Conservation (phyloP, 1,284 basidiomycete genomes). For the Apiotrichum siamense region DNA sequence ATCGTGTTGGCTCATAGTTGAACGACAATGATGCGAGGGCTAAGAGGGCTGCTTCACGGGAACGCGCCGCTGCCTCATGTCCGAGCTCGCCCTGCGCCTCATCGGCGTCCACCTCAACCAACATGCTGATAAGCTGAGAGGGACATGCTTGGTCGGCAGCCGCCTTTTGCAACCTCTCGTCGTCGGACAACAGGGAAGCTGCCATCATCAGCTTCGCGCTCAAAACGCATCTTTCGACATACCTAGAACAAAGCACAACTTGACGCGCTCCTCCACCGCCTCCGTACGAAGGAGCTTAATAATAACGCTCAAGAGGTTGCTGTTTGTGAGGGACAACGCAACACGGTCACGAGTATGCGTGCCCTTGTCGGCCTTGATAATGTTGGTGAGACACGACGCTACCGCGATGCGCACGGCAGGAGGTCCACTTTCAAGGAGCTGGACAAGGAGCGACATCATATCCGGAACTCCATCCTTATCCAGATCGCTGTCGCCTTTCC, state of each 20-base stretch:
- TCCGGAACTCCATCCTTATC: constrained; percentile 2
- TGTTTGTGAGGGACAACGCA: constrained; percentile 10
- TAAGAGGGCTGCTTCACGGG: constrained; percentile 59
- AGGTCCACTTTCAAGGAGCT: constrained; percentile 29
- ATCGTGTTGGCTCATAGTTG: constrained; percentile 63
- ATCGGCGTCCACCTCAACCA: constrained; percentile 48
- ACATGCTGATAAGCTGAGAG: constrained; percentile 19
- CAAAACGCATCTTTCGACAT: neutral
- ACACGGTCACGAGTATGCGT: constrained; percentile 14
- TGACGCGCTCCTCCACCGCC: constrained; percentile 33
- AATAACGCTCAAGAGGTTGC: constrained; percentile 26
- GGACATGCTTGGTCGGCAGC: constrained; percentile 34
- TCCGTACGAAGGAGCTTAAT: constrained; percentile 31
- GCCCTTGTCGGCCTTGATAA: constrained; percentile 36
- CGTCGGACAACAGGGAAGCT: constrained; percentile 68
- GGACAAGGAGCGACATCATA: constrained; percentile 21
- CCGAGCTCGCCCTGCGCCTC: constrained; percentile 54
- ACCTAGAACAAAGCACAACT: constrained; percentile 66
- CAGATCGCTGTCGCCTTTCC: constrained; percentile 7
- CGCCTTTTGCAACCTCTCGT: constrained; percentile 56
- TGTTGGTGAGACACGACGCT: constrained; percentile 36
- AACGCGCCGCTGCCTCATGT: constrained; percentile 36
- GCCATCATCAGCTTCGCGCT: neutral
- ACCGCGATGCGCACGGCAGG: constrained; percentile 38
- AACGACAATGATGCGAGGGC: constrained; percentile 64